Evolutionary conservation across 2,329 filamentous ascomycete species (phyloP), one percentile per base, ranked within the genome.

Genomic region (Fusarium foetens): DNA sequence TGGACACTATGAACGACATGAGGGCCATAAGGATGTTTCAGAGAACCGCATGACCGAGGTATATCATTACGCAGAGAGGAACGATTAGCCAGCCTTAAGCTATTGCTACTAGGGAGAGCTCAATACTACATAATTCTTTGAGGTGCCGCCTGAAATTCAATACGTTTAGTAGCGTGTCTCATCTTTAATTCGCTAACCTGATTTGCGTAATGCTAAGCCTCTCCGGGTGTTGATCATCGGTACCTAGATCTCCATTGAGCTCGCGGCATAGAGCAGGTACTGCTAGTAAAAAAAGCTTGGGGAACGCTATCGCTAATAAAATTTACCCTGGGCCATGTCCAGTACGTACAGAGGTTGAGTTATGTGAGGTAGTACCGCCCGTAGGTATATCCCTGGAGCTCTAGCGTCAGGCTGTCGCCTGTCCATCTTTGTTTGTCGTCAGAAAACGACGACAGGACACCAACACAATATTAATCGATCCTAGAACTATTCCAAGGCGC

Each of bases 361-460:
- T 35, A 35, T 12, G 48, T 51, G 48, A 38, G 49, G 58, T 49
- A 49, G 65, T 68, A 59, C 66, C 58, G 36, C 60, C 48, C 55
- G 46, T 63, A 21, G 52, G 52, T 52, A 73, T 48, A 72, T 72
- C 70, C 70, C 66, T 73, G 70, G 46, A 68, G 45, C 62, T 72
- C 46, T 72, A 72, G 70, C 70, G 70, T 72, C 70, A 72, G 70
- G 70, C 70, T 72, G 64, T 71, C 63, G 71, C 71, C 60, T 64
- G 58, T 70, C 46, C 60, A 65, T 74, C 60, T 73, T 71, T 73
- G 59, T 69, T 74, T 72, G 71, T 73, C 71, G 71, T 60, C 68
- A 72, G 71, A 70, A 74, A 72, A 74, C 71, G 64, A 66, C 57
- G 71, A 73, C 71, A 69, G 59, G 63, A 73, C 68, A 73, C 71